phyloP scores from a whole-genome alignment of 371 early-diverging fungal genomes.

The Mucor ambiguus region DNA sequence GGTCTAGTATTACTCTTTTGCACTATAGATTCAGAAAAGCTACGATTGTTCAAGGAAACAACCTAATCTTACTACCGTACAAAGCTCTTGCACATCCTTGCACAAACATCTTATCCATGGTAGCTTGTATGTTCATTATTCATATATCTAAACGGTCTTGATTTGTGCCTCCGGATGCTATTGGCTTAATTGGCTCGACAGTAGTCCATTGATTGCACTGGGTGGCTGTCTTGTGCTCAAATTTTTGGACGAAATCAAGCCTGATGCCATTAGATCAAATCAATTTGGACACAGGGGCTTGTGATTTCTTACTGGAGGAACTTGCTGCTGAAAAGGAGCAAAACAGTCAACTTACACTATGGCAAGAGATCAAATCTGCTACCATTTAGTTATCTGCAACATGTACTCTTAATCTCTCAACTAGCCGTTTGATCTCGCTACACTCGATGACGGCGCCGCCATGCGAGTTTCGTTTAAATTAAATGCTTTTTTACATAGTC shows the following conservation, averaged over 20 bases:
- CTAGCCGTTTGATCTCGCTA: too few relatives aligned
- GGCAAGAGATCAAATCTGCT: constrained; percentile 9
- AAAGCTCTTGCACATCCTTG: constrained; percentile 69
- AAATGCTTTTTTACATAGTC: too few relatives aligned
- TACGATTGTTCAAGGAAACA: constrained; percentile 67
- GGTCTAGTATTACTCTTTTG: constrained; percentile 71
- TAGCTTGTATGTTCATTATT: constrained; percentile 41
- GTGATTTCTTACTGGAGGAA: constrained; percentile 18
- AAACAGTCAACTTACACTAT: constrained; percentile 1
- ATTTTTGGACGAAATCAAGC: constrained; percentile 36
- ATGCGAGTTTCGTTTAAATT: too few relatives aligned
- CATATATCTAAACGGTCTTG: constrained; percentile 34
- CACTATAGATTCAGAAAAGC: constrained; percentile 86
- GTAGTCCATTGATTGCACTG: constrained; percentile 27
- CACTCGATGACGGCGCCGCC: too few relatives aligned
- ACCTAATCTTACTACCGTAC: constrained; percentile 69
- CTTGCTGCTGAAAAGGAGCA: constrained; percentile 17
- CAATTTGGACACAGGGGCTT: constrained; percentile 38
- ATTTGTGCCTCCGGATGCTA: constrained; percentile 33
- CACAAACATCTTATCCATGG: constrained; percentile 55
- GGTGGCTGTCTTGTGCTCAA: constrained; percentile 24
- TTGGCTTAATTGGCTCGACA: constrained; percentile 33
- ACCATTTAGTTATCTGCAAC: too few relatives aligned
- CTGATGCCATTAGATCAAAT: constrained; percentile 39
- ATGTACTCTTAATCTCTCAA: too few relatives aligned